Evolutionary conservation across 2,329 filamentous ascomycete species (phyloP), one percentile per base, ranked within the genome.

Genomic region (Byssoonygena ceratinophila): DNA sequence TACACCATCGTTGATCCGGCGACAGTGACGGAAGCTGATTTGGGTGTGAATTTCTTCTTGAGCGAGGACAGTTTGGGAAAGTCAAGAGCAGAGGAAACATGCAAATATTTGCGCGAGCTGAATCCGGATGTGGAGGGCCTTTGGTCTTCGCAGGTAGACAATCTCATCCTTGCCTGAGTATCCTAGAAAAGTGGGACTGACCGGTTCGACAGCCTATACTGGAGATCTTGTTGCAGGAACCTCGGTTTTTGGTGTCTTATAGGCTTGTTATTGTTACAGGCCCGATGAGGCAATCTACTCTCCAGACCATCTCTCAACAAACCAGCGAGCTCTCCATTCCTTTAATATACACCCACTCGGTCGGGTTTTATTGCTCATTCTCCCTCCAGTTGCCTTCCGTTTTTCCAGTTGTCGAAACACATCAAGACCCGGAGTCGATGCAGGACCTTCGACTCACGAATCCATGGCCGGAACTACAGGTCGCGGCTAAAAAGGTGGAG

Each of bases 1-100:
- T 98, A 96, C 67, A 94, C 87, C 0, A 94, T 98, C 56, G 84
- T 85, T 49, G 92, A 98, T 63, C 82, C 85, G 5, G 79, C 82
- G 1, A 68, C 77, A 1, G 90, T 98, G n/a, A 75, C 74, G 1
- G 84, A 94, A 59, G 76, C 82, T 39, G 92, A 98, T 63, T 74
- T 98, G 37, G 92, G 94, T 3, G 84, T 96, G 57, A 98, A 98
- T 71, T 98, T 98, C 76, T 98, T 98, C 63, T 75, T 98, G 0
- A 87, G 95, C 56, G 82, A 92, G 60, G 74, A 76, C 46, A 84
- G 82, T 58, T 66, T 94, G 34, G 90, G 89, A 50, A 83, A 82
- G 62, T 82, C 82, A 23, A 82, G 92, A 59, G 87, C 91, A 1
- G 79, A 88, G 65, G 83, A 85, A 64, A 86, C 85, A 51, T 83